Conservation (phyloP, 768 basidiomycete genomes). For the Rhodotorula babjevae region DNA sequence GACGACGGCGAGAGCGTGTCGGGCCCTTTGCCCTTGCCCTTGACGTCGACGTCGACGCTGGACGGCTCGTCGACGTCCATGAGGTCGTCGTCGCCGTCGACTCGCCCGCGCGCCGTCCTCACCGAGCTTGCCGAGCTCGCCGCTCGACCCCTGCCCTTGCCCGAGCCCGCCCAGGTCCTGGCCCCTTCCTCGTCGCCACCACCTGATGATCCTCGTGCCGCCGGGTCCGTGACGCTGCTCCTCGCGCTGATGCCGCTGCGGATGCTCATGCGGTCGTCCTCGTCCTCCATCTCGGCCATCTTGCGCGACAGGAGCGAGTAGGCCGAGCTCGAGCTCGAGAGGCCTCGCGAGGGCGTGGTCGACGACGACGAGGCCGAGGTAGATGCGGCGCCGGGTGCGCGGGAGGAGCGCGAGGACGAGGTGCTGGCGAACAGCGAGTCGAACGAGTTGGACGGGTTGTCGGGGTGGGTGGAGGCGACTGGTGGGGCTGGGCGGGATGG, state of each 20-base stretch:
- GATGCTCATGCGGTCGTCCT: conserved; percentile 22
- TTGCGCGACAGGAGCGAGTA: conserved; percentile 27
- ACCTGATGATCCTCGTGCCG: no score
- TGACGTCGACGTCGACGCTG: not conserved
- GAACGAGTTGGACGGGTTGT: conserved; percentile 1
- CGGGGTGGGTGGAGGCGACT: not conserved
- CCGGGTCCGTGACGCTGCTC: not conserved
- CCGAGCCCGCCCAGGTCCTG: no score
- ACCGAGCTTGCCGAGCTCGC: conserved; percentile 20
- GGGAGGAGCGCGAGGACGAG: conserved; percentile 2
- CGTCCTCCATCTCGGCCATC: conserved; percentile 23
- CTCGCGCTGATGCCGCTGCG: conserved; percentile 1
- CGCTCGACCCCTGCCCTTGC: not conserved
- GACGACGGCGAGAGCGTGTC: not conserved
- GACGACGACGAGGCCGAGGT: not conserved
- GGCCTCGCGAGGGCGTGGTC: not conserved
- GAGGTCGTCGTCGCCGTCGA: not conserved
- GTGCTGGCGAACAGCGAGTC: conserved; percentile 24
- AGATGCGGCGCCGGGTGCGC: not conserved
- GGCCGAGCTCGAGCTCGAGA: conserved; percentile 23
- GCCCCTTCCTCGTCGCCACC: no score
- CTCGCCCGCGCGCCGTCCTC: not conserved
- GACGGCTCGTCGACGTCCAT: conserved; percentile 3
- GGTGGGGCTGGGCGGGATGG: conserved; percentile 18
- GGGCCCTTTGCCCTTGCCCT: not conserved